Evolutionary conservation across 139 green algal genomes (phyloP).

Genomic region (Tetradesmus lagerheimii): DNA sequence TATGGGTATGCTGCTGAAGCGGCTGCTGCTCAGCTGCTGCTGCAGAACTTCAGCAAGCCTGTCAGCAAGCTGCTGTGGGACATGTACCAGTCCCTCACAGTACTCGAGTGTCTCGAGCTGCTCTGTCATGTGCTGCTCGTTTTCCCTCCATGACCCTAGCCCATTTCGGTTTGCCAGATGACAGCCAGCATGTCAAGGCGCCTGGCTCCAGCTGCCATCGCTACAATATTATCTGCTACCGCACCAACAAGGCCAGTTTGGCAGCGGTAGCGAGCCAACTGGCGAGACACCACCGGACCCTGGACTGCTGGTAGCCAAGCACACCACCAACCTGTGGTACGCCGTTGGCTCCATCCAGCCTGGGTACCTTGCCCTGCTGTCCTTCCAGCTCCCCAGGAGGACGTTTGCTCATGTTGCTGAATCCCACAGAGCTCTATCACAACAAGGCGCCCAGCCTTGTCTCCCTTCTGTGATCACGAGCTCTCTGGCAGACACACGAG

Average conservation of each 20-base stretch:
- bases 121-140: background rate
- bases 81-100: background rate
- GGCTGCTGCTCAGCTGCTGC: background rate
- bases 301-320: background rate
- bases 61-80: background rate
- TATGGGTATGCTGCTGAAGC: background rate
- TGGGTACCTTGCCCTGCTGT: slow-evolving; percentile 14
- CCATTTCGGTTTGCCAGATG: background rate
- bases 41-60: background rate
- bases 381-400: background rate
- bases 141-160: background rate
- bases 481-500: background rate
- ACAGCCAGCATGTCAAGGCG: background rate
- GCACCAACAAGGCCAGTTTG: background rate
- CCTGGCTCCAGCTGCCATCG: background rate
- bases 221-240: background rate
- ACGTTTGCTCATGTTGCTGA: slow-evolving; percentile 37
- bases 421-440: background rate
- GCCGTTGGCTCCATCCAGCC: slow-evolving; percentile 40
- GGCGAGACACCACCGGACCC: background rate
- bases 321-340: slow-evolving; percentile 7
- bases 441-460: background rate
- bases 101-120: background rate
- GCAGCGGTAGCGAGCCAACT: background rate
- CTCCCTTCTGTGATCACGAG: background rate